phyloP scores from a whole-genome alignment of 1,284 basidiomycete species.

The Microbotryomycetes sp. region DNA sequence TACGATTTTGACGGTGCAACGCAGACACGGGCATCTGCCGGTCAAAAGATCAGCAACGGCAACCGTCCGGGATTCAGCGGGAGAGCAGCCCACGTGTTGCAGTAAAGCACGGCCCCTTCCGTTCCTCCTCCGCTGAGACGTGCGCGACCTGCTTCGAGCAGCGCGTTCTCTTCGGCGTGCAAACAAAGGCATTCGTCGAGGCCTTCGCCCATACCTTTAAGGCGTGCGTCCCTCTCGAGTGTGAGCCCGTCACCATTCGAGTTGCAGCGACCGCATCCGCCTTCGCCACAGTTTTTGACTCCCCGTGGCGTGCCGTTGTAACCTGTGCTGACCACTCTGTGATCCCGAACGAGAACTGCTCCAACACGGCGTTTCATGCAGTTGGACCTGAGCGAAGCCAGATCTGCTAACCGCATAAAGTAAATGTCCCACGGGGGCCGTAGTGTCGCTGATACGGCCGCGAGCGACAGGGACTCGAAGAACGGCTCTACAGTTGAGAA shows the following conservation, averaged over 20 bases:
- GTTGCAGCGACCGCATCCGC: constrained; percentile 78
- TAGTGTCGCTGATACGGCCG: constrained; percentile 63
- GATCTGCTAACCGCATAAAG: constrained; percentile 87
- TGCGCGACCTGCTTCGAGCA: constrained; percentile 51
- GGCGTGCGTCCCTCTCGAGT: constrained; percentile 35
- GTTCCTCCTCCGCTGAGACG: constrained; percentile 45
- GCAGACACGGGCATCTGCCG: constrained; percentile 85
- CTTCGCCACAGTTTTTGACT: constrained; percentile 75
- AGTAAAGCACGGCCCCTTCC: constrained; percentile 71
- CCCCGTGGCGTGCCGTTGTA: constrained; percentile 97
- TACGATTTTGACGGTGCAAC: constrained; percentile 94
- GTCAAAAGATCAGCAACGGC: not conserved
- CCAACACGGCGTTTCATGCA: constrained; percentile 68
- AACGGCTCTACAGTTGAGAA: constrained; percentile 57
- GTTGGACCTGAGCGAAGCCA: constrained; percentile 81
- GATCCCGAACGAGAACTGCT: constrained; percentile 46
- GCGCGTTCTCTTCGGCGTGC: constrained; percentile 96
- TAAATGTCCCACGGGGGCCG: constrained; percentile 89
- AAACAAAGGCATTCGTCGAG: constrained; percentile 83
- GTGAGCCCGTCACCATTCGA: constrained; percentile 27
- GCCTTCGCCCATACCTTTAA: constrained; percentile 27
- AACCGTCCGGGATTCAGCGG: not conserved
- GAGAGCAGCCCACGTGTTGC: constrained; percentile 53
- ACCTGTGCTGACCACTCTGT: constrained; percentile 88
- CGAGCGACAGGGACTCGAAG: constrained; percentile 61